Evolutionary conservation across 768 basidiomycete genomes (phyloP).

Genomic region (Sporobolomyces phaffii): DNA sequence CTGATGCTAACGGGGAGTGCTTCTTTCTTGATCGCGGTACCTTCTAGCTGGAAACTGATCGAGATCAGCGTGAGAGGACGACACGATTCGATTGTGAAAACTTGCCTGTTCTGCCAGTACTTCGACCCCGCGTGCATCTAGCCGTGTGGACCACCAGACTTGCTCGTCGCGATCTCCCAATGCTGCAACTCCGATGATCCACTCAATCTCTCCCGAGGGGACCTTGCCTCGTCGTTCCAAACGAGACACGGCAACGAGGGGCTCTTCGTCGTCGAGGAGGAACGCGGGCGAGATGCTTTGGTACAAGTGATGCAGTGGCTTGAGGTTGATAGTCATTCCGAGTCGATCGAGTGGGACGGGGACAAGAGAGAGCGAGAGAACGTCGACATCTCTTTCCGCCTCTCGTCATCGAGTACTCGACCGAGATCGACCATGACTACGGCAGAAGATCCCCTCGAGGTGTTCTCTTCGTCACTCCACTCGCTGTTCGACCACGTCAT

Average conservation of each 20-base stretch:
- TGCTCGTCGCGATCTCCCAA: not conserved
- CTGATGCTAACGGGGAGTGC: not conserved
- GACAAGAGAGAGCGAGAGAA: not conserved
- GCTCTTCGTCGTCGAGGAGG: not conserved
- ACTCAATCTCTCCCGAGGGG: not conserved
- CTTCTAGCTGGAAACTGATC: not conserved
- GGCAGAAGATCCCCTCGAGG: slow-evolving; percentile 4
- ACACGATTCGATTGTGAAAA: not conserved
- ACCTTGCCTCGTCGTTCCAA: not conserved
- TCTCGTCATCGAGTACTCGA: no score
- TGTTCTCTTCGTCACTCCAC: slow-evolving; percentile 15
- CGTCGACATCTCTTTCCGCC: not conserved
- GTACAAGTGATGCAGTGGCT: slow-evolving; percentile 7
- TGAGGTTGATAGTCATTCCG: not conserved
- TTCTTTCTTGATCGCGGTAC: not conserved
- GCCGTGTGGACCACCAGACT: not conserved
- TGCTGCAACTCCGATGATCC: not conserved
- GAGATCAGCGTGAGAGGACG: not conserved
- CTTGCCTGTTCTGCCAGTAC: not conserved
- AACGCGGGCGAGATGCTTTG: not conserved
- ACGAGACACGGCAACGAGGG: not conserved
- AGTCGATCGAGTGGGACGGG: not conserved
- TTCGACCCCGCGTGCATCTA: not conserved
- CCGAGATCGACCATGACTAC: not conserved
- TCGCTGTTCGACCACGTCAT: slow-evolving; percentile 21